Evolutionary conservation across 495 filamentous ascomycete genomes (phyloP), one percentile per base, ranked within the genome.

Genomic region (Penicillium lividum): DNA sequence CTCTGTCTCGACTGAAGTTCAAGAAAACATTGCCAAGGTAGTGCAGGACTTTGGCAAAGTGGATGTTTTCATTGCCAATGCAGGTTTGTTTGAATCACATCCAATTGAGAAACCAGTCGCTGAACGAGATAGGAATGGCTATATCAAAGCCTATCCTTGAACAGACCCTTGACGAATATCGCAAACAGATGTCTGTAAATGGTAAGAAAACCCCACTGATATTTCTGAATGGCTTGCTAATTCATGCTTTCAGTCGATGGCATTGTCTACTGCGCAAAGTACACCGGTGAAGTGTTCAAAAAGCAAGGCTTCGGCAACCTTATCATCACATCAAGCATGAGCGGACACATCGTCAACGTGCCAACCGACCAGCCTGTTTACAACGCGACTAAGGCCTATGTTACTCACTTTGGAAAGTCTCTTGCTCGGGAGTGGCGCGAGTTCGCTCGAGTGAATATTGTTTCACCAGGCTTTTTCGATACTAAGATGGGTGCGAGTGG

Each of bases 271-370:
- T 73, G 65, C 34, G 54, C 71, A 36, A 74, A 74, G 40, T 73
- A 63, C 51, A 75, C 67, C 34, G 79, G 80, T 42, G 66, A 90
- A 64, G 87, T 93, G 78, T 82, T 89, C 63, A 71, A 79, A 9
- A 62, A 63, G 48, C 73, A 80, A 36, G 68, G 69, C 36, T 68
- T 63, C 63, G 89, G 89, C 4, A 90, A 86, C 59, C 79, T 93
- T 45, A 85, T 88, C 51, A 70, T 93, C 60, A 90, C 91, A 60
- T 90, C 86, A 3, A 87, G 83, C 60, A 93, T 93, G 90, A 90
- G 86, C 66, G 90, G 81, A 3, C 88, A 84, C 16, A 76, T 93
- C 53, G 90, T 90, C 30, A 94, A 93, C 60, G 83, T 85, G 45
- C 86, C 85, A 2, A 71, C 85, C 25, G 75, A 85, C 16, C 81